Conservation (phyloP, 2,329 filamentous ascomycete genomes). For the Colletotrichum cuscutae region DNA sequence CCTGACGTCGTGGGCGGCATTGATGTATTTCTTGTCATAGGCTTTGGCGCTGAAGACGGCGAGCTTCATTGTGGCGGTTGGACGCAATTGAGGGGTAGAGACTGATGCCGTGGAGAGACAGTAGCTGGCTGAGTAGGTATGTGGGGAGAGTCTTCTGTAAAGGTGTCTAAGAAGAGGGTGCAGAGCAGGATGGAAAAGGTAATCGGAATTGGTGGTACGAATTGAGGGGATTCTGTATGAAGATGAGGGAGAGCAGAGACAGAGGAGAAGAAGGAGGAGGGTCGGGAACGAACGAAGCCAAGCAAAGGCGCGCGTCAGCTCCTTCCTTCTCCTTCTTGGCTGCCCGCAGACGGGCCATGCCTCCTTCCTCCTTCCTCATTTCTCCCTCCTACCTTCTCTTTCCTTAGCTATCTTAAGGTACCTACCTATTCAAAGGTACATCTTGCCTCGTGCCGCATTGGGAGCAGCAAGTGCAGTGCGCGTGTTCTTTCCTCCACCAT, state of each 20-base stretch:
- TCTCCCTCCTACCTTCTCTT: background rate
- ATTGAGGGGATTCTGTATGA: background rate
- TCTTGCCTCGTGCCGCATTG: background rate
- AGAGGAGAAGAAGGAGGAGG: background rate
- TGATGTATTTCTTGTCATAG: slow-evolving; percentile 68
- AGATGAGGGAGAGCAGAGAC: background rate
- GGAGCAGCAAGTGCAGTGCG: background rate
- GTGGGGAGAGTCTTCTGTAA: too few relatives aligned
- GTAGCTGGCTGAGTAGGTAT: background rate
- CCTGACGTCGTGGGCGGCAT: slow-evolving; percentile 44
- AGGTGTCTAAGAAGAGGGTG: too few relatives aligned
- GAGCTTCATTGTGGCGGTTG: slow-evolving; percentile 59
- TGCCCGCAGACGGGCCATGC: background rate
- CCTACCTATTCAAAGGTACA: too few relatives aligned
- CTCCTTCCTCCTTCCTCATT: background rate
- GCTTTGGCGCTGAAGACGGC: slow-evolving; percentile 73
- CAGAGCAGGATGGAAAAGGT: background rate
- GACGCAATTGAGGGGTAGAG: background rate
- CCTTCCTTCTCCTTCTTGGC: background rate
- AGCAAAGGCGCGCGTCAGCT: slow-evolving; percentile 1
- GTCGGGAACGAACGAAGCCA: background rate
- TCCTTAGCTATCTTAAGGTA: background rate
- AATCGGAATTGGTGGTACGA: background rate
- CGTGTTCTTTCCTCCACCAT: background rate
- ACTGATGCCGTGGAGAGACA: too few relatives aligned